phyloP scores from a whole-genome alignment of 148 eudicot species.

The Gaultheria prostrata region DNA sequence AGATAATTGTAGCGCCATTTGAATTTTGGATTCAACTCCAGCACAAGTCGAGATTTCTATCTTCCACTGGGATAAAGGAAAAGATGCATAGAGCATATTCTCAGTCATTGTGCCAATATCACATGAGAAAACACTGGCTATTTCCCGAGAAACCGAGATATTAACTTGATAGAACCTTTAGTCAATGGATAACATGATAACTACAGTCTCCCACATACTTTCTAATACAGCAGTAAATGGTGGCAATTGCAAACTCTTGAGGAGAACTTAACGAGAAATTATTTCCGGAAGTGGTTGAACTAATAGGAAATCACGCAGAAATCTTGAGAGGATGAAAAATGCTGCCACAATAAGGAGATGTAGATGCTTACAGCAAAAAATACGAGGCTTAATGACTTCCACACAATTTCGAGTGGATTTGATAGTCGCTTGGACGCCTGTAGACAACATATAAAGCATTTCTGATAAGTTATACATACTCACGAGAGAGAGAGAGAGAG shows the following conservation, averaged over 20 bases:
- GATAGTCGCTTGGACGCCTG: conserved; percentile 68
- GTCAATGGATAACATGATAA: not conserved
- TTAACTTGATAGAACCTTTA: not conserved
- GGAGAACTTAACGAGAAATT: not conserved
- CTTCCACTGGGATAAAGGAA: not conserved
- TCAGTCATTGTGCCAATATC: not conserved
- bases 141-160: not conserved
- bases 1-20: not conserved
- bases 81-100: not conserved
- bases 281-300: not conserved
- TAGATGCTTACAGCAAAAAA: conserved; percentile 83
- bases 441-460: conserved; percentile 12
- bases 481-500: not conserved
- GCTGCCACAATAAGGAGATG: conserved; percentile 9
- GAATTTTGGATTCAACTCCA: not conserved
- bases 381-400: conserved; percentile 92
- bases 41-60: not conserved
- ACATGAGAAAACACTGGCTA: not conserved
- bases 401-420: conserved; percentile 83
- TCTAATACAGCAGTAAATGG: not conserved
- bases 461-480: not conserved
- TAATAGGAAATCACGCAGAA: not conserved
- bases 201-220: not conserved
- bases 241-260: not conserved
- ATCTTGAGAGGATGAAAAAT: not conserved